Base-by-base conservation (phyloP, 1,284 basidiomycete species). In the Sporisorium graminicola region DNA sequence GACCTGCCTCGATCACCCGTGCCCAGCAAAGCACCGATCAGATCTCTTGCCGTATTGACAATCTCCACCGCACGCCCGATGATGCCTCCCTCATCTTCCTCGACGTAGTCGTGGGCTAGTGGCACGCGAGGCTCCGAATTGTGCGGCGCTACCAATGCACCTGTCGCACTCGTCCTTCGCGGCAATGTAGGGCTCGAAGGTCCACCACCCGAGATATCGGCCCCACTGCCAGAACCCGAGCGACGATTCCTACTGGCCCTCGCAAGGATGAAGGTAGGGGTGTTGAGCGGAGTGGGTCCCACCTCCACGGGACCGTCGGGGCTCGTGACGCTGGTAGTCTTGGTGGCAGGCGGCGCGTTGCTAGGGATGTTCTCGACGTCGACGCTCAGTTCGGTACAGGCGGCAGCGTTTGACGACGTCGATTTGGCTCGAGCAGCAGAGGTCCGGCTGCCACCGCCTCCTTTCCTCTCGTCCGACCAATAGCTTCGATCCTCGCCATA, bases 41-140 rank as follows among this genome's bases (percentile, higher is more conserved):
- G 62, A 42, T 85, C 84, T 8, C 84, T 58, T 4, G 82, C 84
- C 22, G 83, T 85, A 43, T 85, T 85, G 47, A 85, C 74, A 44
- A 85, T 83, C 62, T 85, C 84, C 20, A 85, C 81, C 10, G 81
- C 83, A 13, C 83, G 60, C 4, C 82, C 80, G 3, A 84, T 77
- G 56, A 85, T 78, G 16, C 79, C 79, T 40, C 84, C 84, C 40
- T 85, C 81, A 52, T 84, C 77, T 53, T 84, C 84, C 44, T 85
- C 83, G 14, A 84, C 83, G 26, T 84, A 82, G 52, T 85, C 84
- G 56, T 82, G 78, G 7, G 83, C 76, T 5, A 85, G 63, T 5
- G 82, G 82, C 22, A 85, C 80, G 13, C 77, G 68, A n/a, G 81
- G 80, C 26, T 76, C 74, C 42, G 77, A 65, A 37, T 76, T 71